Percentiles rank a stretch among this genome's conserved stretches.
Evolutionary conservation across 1,284 basidiomycete species (phyloP).

Genomic region (Apiotrichum mycotoxinovorans): DNA sequence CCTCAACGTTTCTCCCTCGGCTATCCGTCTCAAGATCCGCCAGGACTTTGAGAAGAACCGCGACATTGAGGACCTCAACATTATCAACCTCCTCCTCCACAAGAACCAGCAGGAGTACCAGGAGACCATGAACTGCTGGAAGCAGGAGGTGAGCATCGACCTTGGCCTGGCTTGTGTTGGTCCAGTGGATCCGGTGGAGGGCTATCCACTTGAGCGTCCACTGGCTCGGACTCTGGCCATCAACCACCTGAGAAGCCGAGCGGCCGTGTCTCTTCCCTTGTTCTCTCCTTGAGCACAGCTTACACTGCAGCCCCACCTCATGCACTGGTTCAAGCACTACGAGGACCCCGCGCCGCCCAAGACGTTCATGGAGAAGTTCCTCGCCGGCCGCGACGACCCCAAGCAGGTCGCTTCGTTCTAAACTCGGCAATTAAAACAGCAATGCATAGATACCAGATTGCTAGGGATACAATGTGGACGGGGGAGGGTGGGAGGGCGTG

Average conservation of each 20-base stretch:
- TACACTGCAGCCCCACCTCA: constrained; percentile 43
- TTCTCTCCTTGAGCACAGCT: not conserved
- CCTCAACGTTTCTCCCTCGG: constrained; percentile 74
- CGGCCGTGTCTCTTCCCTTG: not conserved
- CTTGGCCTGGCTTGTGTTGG: not conserved
- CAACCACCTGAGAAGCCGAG: no score
- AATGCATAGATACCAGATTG: constrained; percentile 14
- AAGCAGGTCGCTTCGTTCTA: constrained; percentile 41
- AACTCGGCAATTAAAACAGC: constrained; percentile 14
- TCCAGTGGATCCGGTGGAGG: not conserved
- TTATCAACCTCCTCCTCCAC: constrained; percentile 81
- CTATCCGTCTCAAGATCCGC: constrained; percentile 77
- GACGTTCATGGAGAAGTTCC: constrained; percentile 52
- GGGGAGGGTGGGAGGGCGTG: not conserved
- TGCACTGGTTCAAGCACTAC: constrained; percentile 50
- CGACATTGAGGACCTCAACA: constrained; percentile 73
- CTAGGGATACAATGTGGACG: constrained; percentile 3
- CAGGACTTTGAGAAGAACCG: constrained; percentile 84
- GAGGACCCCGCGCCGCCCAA: constrained; percentile 44
- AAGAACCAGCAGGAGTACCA: constrained; percentile 89
- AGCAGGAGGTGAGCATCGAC: constrained; percentile 64
- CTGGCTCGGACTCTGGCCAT: not conserved
- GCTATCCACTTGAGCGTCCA: not conserved
- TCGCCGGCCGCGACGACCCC: constrained; percentile 48
- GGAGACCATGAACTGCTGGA: constrained; percentile 93